These are phyloP conservation scores for Colletotrichum liaoningense DNA, from an alignment of 2,329 filamentous ascomycete species.

Conservation along the genomic window DNA sequence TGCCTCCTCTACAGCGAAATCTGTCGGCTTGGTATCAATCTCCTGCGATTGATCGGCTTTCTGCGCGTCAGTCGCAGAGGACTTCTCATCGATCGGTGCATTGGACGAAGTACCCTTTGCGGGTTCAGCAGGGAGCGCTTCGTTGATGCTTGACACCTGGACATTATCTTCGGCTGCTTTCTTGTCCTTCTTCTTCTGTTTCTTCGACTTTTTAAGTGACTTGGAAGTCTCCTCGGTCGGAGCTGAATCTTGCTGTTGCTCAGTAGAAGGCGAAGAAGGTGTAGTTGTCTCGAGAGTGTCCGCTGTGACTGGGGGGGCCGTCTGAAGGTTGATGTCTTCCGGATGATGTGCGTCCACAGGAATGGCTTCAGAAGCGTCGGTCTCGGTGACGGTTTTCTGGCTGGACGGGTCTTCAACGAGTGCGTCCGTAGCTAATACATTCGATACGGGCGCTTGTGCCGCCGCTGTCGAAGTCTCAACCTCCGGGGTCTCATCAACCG, in stretches of 20 bases:
- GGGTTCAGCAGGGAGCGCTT: not conserved
- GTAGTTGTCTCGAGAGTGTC: not conserved
- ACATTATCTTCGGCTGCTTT: conserved; percentile 22
- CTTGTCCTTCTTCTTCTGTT: conserved; percentile 39
- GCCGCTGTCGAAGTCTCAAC: not conserved
- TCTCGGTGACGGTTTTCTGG: not conserved
- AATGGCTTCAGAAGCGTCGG: not conserved
- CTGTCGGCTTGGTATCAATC: not conserved
- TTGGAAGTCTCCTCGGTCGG: conserved; percentile 16
- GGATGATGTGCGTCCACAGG: conserved; percentile 5
- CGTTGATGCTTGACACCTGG: not conserved
- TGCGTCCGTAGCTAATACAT: not conserved
- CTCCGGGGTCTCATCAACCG: not conserved
- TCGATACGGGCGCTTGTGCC: not conserved
- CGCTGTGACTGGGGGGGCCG: not conserved
- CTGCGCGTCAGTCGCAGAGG: not conserved
- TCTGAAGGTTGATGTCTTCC: not conserved
- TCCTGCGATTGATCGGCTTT: not conserved
- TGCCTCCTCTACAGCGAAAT: not conserved
- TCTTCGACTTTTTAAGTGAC: conserved; percentile 25
- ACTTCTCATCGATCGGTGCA: not conserved
- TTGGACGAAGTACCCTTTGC: not conserved
- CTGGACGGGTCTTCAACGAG: not conserved
- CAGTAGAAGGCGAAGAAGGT: conserved; percentile 21
- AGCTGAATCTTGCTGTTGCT: not conserved